Conservation (phyloP, 1,139 yeast species). For the Entelexis paramagnoliae region DNA sequence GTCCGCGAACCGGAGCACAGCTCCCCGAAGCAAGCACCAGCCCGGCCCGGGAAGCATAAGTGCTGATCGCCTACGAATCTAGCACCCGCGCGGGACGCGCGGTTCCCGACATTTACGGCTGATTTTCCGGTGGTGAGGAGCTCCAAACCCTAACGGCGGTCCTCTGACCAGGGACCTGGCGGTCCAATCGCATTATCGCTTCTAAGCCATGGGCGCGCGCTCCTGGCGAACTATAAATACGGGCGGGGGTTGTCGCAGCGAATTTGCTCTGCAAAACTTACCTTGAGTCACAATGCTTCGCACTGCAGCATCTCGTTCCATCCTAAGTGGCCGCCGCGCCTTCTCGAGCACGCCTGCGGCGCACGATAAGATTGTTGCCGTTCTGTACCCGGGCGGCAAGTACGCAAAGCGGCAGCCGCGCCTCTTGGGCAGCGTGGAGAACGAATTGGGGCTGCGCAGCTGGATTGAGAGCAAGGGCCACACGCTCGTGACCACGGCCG, state of each 20-base stretch:
- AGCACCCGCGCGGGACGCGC: too few species aligned
- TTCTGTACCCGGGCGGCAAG: slow-evolving; percentile 30
- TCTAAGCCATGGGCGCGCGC: not conserved
- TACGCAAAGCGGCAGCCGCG: slow-evolving; percentile 40
- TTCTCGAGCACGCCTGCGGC: slow-evolving; percentile 10
- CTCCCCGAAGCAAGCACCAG: too few species aligned
- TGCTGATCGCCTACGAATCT: too few species aligned
- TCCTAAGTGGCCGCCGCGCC: not conserved
- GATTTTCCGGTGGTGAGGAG: not conserved
- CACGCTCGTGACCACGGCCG: slow-evolving; percentile 52
- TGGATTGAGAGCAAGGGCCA: slow-evolving; percentile 62
- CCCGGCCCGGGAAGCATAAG: too few species aligned
- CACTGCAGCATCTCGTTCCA: not conserved
- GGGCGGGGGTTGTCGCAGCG: not conserved
- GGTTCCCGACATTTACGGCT: too few species aligned
- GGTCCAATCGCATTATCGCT: not conserved
- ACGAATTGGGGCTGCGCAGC: slow-evolving; percentile 60
- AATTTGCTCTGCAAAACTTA: not conserved
- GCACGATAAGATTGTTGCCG: slow-evolving; percentile 28
- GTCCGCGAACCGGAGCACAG: too few species aligned
- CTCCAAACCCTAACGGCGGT: not conserved
- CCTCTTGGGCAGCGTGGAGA: slow-evolving; percentile 62
- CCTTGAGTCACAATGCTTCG: not conserved
- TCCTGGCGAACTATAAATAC: not conserved
- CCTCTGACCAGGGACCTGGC: too few species aligned